Evolutionary conservation across 495 filamentous ascomycete genomes (phyloP), one percentile per base, ranked within the genome.

Genomic region (Penicillium canariense): DNA sequence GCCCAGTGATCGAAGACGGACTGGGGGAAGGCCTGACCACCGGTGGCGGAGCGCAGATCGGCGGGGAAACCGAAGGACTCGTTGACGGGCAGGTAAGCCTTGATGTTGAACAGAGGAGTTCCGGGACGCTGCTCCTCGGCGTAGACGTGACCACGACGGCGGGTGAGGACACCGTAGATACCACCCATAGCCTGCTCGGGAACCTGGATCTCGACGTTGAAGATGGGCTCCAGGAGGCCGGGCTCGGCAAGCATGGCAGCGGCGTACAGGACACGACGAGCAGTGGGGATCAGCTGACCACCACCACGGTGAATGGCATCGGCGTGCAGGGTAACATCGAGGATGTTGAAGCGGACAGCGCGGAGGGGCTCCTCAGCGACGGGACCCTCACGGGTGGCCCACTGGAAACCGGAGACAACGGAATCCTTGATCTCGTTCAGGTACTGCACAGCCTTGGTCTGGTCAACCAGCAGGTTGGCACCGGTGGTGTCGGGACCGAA

Each of bases 371-470:
- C 94, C 78, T 99, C 94, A 61, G 88, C 91, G 68, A 99, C 74
- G 62, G 94, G 94, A 76, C 95, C 94, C 85, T 99, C 94, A 69
- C 93, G 87, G 61, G 92, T 90, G 50, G 94, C 94, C 94, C 95
- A 97, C 76, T 99, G 94, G 90, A 99, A 99, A 82, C 95, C 94
- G 65, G 94, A 99, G 64, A 97, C 92, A 63, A 99, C 88, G 56
- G 94, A 97, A 64, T 99, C 94, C 87, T 99, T 99, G 85, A 99
- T 99, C 88, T 99, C 94, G 82, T 92, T 92, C 54, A 99, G 82
- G 86, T 97, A 99, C 81, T 99, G 94, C 55, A 99, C 94, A 65
- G 94, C 94, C 89, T 98, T 98, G 80, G 93, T 96, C 86, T 97
- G 94, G 77, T 99, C 94, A 67, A 99, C 87, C 56, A 99, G 81